phyloP scores from a whole-genome alignment of 2,329 filamentous ascomycete species.

The Hypoxylon sp. region DNA sequence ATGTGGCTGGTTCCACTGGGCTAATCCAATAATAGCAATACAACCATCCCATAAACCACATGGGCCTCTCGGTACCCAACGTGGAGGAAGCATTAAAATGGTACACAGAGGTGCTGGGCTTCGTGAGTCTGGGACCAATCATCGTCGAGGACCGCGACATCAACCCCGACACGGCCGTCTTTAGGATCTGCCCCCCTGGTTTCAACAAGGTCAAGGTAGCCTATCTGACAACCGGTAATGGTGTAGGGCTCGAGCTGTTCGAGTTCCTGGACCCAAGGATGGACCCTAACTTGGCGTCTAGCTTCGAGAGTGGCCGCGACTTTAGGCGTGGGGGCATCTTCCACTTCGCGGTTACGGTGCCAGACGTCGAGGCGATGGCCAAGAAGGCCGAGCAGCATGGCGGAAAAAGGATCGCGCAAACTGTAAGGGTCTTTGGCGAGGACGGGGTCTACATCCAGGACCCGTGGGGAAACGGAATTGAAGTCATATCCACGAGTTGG shows the following conservation, averaged over 20 bases:
- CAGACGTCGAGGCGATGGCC: background rate
- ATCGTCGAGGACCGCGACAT: background rate
- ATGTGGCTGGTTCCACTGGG: background rate
- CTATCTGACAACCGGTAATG: constrained; percentile 1
- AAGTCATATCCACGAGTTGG: background rate
- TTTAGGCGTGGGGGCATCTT: background rate
- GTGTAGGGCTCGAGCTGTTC: background rate
- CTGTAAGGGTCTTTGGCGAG: background rate
- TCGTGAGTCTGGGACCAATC: constrained; percentile 3
- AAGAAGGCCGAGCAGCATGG: background rate
- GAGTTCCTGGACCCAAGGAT: background rate
- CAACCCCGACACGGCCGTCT: background rate
- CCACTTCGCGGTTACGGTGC: background rate
- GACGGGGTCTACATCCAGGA: background rate
- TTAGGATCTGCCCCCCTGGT: background rate
- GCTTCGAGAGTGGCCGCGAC: background rate
- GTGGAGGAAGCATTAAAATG: background rate
- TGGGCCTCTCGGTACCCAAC: constrained; percentile 1
- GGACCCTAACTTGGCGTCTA: background rate
- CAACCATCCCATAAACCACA: constrained; percentile 1
- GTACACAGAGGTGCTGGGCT: background rate
- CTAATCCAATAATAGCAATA: constrained; percentile 1
- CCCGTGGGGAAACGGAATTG: background rate
- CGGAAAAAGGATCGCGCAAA: background rate
- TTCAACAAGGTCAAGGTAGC: background rate